A percentile compares a stretch with the other conserved stretches of the same genome.
Evolutionary conservation across 2,329 filamentous ascomycete species (phyloP).

Genomic region (Ophiocordyceps camponoti-leonardi): DNA sequence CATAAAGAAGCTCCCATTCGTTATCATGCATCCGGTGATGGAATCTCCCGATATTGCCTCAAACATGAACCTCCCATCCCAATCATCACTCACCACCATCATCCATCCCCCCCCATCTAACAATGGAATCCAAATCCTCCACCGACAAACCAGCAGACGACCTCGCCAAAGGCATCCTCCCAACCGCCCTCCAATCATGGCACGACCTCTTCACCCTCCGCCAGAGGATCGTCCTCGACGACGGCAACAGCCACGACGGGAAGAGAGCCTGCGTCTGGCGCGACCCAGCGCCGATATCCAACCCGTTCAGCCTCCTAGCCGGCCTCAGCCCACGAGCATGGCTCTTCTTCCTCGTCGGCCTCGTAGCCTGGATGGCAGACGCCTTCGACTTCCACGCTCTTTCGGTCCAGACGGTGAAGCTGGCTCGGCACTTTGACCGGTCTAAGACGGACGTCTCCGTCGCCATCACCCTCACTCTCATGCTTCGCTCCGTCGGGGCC

Average conservation of each 20-base stretch:
- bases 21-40: too few species aligned
- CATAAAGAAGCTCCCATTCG: too few species aligned
- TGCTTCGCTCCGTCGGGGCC: slow-evolving; percentile 60
- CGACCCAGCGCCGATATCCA: slow-evolving; percentile 44
- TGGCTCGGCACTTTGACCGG: slow-evolving; percentile 32
- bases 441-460: slow-evolving; percentile 52
- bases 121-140: background rate
- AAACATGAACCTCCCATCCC: too few species aligned
- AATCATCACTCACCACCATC: too few species aligned
- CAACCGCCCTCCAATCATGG: slow-evolving; percentile 47
- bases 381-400: slow-evolving; percentile 74
- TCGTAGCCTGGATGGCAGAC: slow-evolving; percentile 63
- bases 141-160: slow-evolving; percentile 41
- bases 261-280: slow-evolving; percentile 54
- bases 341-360: slow-evolving; percentile 60
- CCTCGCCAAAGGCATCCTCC: slow-evolving; percentile 44
- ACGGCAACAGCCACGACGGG: slow-evolving; percentile 39
- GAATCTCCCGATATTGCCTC: too few species aligned
- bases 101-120: background rate
- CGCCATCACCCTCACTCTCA: slow-evolving; percentile 58
- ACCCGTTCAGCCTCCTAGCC: slow-evolving; percentile 52
- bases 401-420: slow-evolving; percentile 59
- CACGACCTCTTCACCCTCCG: slow-evolving; percentile 56
- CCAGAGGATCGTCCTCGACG: slow-evolving; percentile 46
- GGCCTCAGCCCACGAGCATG: slow-evolving; percentile 50